Base-by-base conservation (phyloP, 2,329 filamentous ascomycete species). In the Nemania sp. region DNA sequence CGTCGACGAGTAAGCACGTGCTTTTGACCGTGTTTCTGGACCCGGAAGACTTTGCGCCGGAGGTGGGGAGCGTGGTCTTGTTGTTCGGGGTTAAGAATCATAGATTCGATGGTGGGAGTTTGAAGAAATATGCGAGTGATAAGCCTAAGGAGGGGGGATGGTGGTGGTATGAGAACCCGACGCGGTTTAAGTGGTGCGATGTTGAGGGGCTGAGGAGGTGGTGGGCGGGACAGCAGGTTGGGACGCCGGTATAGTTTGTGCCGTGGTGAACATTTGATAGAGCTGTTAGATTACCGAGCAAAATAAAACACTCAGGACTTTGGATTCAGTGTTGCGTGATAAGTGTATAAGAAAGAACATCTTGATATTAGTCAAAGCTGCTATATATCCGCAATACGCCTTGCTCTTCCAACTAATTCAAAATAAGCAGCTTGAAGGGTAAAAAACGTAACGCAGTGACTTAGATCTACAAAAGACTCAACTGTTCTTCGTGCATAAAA, bases 1-100 rank as follows among this genome's bases (percentile, higher is more conserved):
- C 77, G 0, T 80, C 79, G 1, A 82, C 79, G 0, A 58, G 71
- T 6, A 81, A 81, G 61, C 77, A 75, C 17, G 77, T 83, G 4
- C 75, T 77, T 33, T 63, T 84, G 3, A 81, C 80, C 0, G 77
- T 83, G 0, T 82, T 83, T 45, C 71, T 83, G 4, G 77, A 83
- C 22, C 75, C 81, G 0, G 75, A 78, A 2, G 61, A 63, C 0
- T 84, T 83, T 58, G 57, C 53, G 1, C 80, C 81, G 0, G 51
- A 39, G 0, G 62, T 81, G 0, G 81, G 80, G 3, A 78, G 74
- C 45, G 75, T 76, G 0, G 76, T 83, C 1, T 58, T 84, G 3
- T 66, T 84, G 0, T 71, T 78, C 0, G 80, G 80, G 0, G 80
- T 82, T 2, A 84, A 83, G 68, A 84, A 83, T 26, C 81, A 84